Evolutionary conservation across 495 filamentous ascomycete genomes (phyloP).

Genomic region (Bacidia rubella): DNA sequence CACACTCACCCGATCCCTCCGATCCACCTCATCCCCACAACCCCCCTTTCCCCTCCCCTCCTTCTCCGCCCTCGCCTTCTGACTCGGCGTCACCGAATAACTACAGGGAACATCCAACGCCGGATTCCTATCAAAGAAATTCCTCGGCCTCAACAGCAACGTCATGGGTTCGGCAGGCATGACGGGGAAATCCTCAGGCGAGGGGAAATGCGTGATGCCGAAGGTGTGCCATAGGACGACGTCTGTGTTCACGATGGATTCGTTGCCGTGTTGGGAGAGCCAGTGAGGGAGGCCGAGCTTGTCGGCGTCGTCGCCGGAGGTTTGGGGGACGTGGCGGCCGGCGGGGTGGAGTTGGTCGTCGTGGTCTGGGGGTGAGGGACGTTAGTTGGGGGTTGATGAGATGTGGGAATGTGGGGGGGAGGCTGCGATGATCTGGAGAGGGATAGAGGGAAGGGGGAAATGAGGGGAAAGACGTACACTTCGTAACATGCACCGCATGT

Average conservation of each 20-base stretch:
- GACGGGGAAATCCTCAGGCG: conserved; percentile 86
- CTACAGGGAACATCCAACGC: conserved; percentile 78
- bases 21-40: conserved; percentile 24
- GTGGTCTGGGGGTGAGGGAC: conserved; percentile 39
- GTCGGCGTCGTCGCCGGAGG: conserved; percentile 63
- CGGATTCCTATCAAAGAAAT: conserved; percentile 82
- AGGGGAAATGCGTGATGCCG: conserved; percentile 81
- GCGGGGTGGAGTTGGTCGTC: conserved; percentile 87
- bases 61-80: conserved; percentile 34
- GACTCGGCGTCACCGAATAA: conserved; percentile 59
- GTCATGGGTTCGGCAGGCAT: conserved; percentile 93
- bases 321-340: conserved; percentile 88
- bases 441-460: neutral
- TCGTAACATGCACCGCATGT: conserved; percentile 85
- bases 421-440: neutral
- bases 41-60: conserved; percentile 27
- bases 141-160: conserved; percentile 64
- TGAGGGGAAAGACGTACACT: conserved; percentile 48
- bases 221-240: conserved; percentile 96
- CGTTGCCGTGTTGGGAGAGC: conserved; percentile 51
- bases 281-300: conserved; percentile 59
- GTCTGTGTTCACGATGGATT: conserved; percentile 72
- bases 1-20: conserved; percentile 31
- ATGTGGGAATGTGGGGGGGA: neutral
- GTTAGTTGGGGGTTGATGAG: neutral